A percentile compares a stretch with the other conserved stretches of the same genome.
phyloP scores from a whole-genome alignment of 2,329 filamentous ascomycete genomes.

The Claviceps digitariae region DNA sequence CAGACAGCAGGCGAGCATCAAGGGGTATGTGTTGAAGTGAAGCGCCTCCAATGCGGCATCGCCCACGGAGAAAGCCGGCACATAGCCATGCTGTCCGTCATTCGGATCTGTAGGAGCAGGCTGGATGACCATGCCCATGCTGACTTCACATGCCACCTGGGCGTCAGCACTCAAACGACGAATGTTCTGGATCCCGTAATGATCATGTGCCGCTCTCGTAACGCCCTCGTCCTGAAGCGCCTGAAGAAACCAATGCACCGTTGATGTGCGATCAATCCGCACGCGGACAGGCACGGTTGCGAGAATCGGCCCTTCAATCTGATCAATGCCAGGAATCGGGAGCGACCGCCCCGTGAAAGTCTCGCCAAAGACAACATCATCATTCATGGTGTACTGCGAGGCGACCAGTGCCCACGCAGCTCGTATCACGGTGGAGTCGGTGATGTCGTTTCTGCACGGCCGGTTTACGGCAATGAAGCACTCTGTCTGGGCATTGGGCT shows the following conservation, averaged over 20 bases:
- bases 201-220: slow-evolving; percentile 13
- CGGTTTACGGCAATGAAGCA: slow-evolving; percentile 1
- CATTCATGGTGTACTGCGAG: slow-evolving; percentile 19
- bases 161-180: slow-evolving; percentile 7
- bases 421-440: slow-evolving; percentile 12
- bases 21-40: slow-evolving; percentile 3
- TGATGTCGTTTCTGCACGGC: slow-evolving; percentile 9
- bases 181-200: slow-evolving; percentile 17
- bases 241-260: slow-evolving; percentile 4
- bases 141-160: slow-evolving; percentile 8
- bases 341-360: slow-evolving; percentile 15
- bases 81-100: not conserved
- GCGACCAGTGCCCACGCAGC: slow-evolving; percentile 22
- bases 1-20: not conserved
- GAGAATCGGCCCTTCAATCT: slow-evolving; percentile 15
- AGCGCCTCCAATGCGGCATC: slow-evolving; percentile 1
- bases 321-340: slow-evolving; percentile 13
- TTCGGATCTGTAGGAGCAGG: not conserved
- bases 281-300: slow-evolving; percentile 13
- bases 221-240: slow-evolving; percentile 11
- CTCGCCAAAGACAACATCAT: slow-evolving; percentile 18
- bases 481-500: slow-evolving; percentile 3
- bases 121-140: slow-evolving; percentile 6
- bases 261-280: slow-evolving; percentile 4
- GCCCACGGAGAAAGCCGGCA: not conserved